Conservation (phyloP, 768 basidiomycete genomes). For the Calvatia gigantea region DNA sequence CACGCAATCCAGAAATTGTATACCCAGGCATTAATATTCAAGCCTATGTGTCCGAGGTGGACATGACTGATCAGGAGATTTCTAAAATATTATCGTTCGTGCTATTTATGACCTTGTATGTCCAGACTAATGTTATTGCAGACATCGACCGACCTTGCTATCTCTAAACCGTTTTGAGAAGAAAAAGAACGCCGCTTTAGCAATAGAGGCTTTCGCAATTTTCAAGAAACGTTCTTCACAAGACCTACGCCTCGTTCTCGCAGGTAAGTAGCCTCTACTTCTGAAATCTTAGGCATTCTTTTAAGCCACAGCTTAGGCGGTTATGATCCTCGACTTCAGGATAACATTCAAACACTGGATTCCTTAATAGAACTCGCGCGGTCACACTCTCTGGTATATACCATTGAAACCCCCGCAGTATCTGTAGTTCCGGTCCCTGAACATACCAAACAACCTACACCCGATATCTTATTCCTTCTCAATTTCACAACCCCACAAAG, state of each 20-base stretch:
- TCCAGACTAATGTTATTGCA: constrained; percentile 19
- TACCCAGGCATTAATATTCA: constrained; percentile 91
- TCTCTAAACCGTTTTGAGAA: constrained; percentile 94
- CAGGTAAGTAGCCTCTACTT: constrained; percentile 43
- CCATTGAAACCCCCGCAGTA: constrained; percentile 48
- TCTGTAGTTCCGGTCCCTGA: constrained; percentile 22
- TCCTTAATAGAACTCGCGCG: constrained; percentile 58
- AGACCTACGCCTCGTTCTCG: constrained; percentile 69
- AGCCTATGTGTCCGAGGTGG: constrained; percentile 55
- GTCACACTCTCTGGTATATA: constrained; percentile 52
- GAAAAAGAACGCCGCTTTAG: constrained; percentile 89
- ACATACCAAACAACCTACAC: constrained; percentile 20
- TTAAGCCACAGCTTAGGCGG: constrained; percentile 52
- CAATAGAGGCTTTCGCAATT: constrained; percentile 71
- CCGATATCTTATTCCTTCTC: constrained; percentile 82
- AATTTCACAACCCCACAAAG: constrained; percentile 89
- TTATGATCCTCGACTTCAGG: constrained; percentile 83
- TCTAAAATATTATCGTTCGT: constrained; percentile 56
- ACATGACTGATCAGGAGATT: constrained; percentile 47
- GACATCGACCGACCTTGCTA: constrained; percentile 68
- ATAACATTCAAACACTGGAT: constrained; percentile 73
- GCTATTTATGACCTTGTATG: neutral
- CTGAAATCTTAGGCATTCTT: neutral
- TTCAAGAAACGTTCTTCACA: constrained; percentile 31
- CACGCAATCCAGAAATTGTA: constrained; percentile 66